Base-by-base conservation (phyloP, 2,329 filamentous ascomycete species). In the Talaromyces albobiverticillius region DNA sequence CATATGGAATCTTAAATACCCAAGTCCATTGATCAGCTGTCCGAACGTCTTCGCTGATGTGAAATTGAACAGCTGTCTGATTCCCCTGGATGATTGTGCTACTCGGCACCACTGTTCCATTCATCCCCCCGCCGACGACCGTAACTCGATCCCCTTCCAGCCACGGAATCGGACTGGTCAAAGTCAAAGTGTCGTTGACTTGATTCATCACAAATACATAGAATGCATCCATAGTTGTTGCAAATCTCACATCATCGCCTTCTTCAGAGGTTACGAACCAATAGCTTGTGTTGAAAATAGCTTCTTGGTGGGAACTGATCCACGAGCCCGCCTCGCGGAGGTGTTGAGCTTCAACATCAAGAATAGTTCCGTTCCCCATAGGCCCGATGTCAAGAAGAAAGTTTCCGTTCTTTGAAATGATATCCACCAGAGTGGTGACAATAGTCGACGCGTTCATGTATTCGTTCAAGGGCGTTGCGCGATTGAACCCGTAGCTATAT, bases 401-500 rank as follows among this genome's bases (percentile, higher is more conserved):
- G 57, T 84, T 84, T 0, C 80, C 80, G 52, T 82, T 82, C 64
- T 82, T 82, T 54, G 71, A 71, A 0, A 79, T 72, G 57, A 82
- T 81, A 55, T 82, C 79, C 4, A 82, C 71, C 0, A 82, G 72
- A 3, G 68, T 71, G 13, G 68, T 67, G 0, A 84, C 70, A 18
- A 84, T 71, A 0, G 66, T 71, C 3, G 62, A 69, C 0, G 80
- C 77, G 34, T 77, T 82, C 74, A 84, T 78, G 62, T 83, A 83
- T 10, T 68, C 71, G 0, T 60, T 63, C 1, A 68, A 61, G 0
- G 77, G 72, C 0, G 81, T 85, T 2, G 80, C 80, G 7, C 76
- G 70, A 62, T 85, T 85, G 67, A 79, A 85, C 2, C 82, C 82
- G 60, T 84, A 85, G 57, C 71, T 76, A 60, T 74, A 84, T 0